Conservation (phyloP, 164 flowering plant genomes). For the Vitis rupestris region DNA sequence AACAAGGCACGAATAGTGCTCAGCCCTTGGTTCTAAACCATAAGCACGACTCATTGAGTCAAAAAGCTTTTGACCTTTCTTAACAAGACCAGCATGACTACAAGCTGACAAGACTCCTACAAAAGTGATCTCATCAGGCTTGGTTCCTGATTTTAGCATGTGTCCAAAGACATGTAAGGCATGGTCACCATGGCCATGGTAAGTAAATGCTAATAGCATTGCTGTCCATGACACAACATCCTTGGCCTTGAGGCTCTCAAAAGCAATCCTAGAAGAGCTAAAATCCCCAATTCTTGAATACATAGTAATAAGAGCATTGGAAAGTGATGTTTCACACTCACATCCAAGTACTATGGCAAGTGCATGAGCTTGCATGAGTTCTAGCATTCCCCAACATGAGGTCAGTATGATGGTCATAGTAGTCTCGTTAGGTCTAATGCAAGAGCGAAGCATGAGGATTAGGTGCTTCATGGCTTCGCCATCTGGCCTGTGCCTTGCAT, state of each 20-base stretch:
- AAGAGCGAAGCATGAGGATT: constrained; percentile 36
- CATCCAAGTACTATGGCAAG: constrained; percentile 48
- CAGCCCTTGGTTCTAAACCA: constrained; percentile 44
- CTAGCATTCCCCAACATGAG: constrained; percentile 34
- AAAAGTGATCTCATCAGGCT: constrained; percentile 55
- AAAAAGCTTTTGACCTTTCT: constrained; percentile 47
- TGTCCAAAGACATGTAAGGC: constrained; percentile 43
- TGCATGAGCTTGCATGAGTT: constrained; percentile 46
- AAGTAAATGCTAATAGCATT: constrained; percentile 52
- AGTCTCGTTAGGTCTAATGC: constrained; percentile 37
- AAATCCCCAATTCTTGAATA: constrained; percentile 58
- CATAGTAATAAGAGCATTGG: constrained; percentile 51
- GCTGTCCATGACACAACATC: constrained; percentile 67
- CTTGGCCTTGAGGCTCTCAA: constrained; percentile 37
- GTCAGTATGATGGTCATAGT: constrained; percentile 43
- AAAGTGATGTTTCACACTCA: constrained; percentile 30
- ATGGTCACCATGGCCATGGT: constrained; percentile 44
- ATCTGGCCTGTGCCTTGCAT: constrained; percentile 29
- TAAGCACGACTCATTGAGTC: constrained; percentile 39
- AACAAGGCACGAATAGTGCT: constrained; percentile 59
- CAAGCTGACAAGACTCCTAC: constrained; percentile 65
- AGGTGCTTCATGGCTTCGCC: constrained; percentile 44
- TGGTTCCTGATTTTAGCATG: constrained; percentile 44
- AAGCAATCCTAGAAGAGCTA: constrained; percentile 33
- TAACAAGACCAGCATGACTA: constrained; percentile 53